Conservation (phyloP, 2,329 filamentous ascomycete genomes). For the Ceratocystis lukuohia region DNA sequence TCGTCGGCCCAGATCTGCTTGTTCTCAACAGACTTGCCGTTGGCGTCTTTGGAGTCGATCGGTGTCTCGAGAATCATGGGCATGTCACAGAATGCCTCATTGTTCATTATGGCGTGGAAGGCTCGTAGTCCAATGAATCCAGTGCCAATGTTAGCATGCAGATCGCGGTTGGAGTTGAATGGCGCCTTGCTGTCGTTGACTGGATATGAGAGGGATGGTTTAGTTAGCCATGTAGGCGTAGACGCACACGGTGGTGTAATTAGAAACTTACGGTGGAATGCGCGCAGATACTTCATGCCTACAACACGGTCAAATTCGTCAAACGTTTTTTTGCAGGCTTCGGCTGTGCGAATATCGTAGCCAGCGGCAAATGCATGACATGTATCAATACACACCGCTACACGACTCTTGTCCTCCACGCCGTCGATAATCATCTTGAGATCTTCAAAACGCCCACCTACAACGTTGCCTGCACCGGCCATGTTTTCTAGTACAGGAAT, state of each 20-base stretch:
- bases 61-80: constrained; percentile 97
- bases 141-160: constrained; percentile 93
- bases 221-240: neutral
- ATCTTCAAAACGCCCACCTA: constrained; percentile 77
- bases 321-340: constrained; percentile 60
- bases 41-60: constrained; percentile 54
- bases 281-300: constrained; percentile 65
- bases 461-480: constrained; percentile 77
- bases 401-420: constrained; percentile 65
- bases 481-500: constrained; percentile 88
- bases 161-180: constrained; percentile 63
- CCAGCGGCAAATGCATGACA: constrained; percentile 93
- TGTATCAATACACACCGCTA: constrained; percentile 92
- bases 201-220: constrained; percentile 20
- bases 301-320: constrained; percentile 63
- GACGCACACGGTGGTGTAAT: neutral
- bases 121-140: constrained; percentile 82
- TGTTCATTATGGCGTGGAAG: constrained; percentile 86
- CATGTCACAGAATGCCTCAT: constrained; percentile 57
- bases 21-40: constrained; percentile 60
- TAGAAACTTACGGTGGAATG: constrained; percentile 48
- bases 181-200: constrained; percentile 95
- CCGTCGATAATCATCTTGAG: constrained; percentile 69
- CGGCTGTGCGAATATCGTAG: constrained; percentile 70
- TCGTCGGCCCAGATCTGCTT: constrained; percentile 79